A percentile compares a stretch with the other conserved stretches of the same genome.
Conservation (phyloP, 2,329 filamentous ascomycete species). For the Cordyceps fumosorosea region DNA sequence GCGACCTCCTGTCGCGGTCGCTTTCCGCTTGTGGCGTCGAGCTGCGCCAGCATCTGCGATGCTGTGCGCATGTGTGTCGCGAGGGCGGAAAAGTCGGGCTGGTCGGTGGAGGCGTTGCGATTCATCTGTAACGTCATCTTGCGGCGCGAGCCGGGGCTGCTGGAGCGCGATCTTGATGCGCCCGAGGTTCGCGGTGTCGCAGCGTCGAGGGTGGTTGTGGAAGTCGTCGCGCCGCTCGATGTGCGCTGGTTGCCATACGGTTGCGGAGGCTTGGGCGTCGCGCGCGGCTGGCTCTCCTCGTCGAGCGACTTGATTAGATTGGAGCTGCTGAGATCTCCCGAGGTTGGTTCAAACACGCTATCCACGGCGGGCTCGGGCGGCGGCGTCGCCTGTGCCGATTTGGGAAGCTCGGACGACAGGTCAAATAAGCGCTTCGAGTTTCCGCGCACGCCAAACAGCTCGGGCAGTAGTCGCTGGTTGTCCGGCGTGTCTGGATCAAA, state of each 20-base stretch:
- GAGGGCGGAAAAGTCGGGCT: constrained; percentile 74
- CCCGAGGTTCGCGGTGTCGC: constrained; percentile 64
- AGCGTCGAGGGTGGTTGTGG: constrained; percentile 53
- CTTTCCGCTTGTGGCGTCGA: constrained; percentile 75
- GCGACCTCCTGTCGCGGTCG: constrained; percentile 74
- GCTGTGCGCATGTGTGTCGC: constrained; percentile 85
- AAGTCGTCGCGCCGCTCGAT: constrained; percentile 55
- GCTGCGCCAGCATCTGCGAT: constrained; percentile 78
- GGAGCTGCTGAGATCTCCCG: constrained; percentile 70
- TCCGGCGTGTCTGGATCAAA: constrained; percentile 70
- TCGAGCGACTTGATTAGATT: constrained; percentile 56
- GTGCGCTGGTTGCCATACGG: constrained; percentile 42
- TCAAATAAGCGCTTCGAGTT: constrained; percentile 59
- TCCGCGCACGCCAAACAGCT: constrained; percentile 50
- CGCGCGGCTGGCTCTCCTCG: constrained; percentile 33
- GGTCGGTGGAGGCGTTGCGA: constrained; percentile 53
- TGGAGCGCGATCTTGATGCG: constrained; percentile 60
- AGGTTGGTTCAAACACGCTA: constrained; percentile 78
- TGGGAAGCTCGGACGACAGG: constrained; percentile 58
- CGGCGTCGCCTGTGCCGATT: constrained; percentile 35
- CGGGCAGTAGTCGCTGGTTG: constrained; percentile 59
- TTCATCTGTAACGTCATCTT: constrained; percentile 54
- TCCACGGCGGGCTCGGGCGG: constrained; percentile 46
- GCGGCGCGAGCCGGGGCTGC: constrained; percentile 54
- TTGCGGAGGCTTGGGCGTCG: constrained; percentile 23